Evolutionary conservation across 352 stramenopile genomes (phyloP).

Genomic region (Phytophthora citrophthora): DNA sequence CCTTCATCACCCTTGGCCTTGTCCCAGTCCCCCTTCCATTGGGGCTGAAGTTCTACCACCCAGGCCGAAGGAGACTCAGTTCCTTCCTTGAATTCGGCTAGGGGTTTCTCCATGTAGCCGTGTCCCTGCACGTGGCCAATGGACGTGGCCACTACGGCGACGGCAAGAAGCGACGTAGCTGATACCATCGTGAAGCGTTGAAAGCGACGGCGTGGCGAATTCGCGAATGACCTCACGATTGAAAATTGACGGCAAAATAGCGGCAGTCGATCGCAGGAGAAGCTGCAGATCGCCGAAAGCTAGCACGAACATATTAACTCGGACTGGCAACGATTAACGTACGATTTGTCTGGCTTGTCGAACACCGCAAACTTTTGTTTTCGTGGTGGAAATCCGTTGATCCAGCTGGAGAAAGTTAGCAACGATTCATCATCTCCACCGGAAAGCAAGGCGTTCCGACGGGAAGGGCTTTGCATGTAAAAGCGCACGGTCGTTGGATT

Average conservation of each 20-base stretch:
- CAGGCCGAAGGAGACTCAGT: constrained; percentile 18
- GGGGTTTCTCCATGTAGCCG: constrained; percentile 34
- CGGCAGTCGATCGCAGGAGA: constrained; percentile 3
- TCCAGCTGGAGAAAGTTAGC: constrained; percentile 4
- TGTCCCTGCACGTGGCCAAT: constrained; percentile 18
- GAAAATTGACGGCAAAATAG: not conserved
- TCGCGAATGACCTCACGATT: constrained; percentile 7
- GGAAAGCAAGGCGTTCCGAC: constrained; percentile 6
- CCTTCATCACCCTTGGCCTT: constrained; percentile 13
- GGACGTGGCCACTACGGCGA: constrained; percentile 3
- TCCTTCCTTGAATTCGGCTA: constrained; percentile 24
- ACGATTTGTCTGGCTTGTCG: constrained; percentile 7
- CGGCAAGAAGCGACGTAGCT: constrained; percentile 5
- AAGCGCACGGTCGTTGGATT: constrained; percentile 20
- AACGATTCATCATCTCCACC: constrained; percentile 5
- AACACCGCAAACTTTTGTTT: constrained; percentile 6
- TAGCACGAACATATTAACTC: constrained; percentile 10
- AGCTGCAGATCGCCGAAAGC: constrained; percentile 19
- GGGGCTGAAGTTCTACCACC: constrained; percentile 26
- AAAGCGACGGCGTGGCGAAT: constrained; percentile 6
- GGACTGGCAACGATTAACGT: constrained; percentile 7
- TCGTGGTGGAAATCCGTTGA: constrained; percentile 7
- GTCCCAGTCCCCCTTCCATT: constrained; percentile 35
- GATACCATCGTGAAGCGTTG: constrained; percentile 20
- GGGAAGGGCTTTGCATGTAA: constrained; percentile 23